A percentile compares a stretch with the other conserved stretches of the same genome.
phyloP scores from a whole-genome alignment of 306 rosid species.

The Citrullus amarus region DNA sequence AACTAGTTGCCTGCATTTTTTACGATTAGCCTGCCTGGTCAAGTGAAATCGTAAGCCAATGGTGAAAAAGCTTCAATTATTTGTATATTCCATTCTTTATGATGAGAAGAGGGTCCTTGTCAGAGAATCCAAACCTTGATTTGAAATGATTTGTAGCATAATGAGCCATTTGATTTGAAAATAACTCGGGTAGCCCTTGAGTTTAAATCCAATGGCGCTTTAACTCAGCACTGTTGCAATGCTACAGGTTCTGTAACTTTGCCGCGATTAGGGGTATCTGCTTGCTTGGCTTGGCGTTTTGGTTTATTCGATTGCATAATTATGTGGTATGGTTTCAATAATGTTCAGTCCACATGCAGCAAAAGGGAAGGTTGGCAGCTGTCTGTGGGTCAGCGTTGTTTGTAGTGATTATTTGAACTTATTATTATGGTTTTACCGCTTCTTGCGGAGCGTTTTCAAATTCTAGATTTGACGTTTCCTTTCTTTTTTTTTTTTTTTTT shows the following conservation, averaged over 20 bases:
- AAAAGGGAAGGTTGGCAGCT: conserved; percentile 5
- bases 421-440: not conserved
- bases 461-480: not conserved
- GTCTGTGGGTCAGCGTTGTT: conserved; percentile 8
- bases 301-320: not conserved
- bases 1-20: not conserved
- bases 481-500: too few relatives aligned
- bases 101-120: not conserved
- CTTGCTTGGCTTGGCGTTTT: conserved; percentile 8
- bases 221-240: not conserved
- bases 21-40: not conserved
- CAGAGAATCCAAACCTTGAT: not conserved
- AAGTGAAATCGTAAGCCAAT: not conserved
- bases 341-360: conserved; percentile 6
- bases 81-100: not conserved
- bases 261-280: not conserved
- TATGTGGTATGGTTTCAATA: not conserved
- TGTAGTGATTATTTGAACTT: not conserved
- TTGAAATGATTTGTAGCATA: not conserved
- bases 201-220: conserved; percentile 1
- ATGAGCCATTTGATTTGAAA: not conserved
- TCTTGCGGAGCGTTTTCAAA: not conserved
- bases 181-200: not conserved
- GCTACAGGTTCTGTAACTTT: not conserved
- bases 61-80: not conserved